Evolutionary conservation across 805 yeast genomes (phyloP), one percentile per base, ranked within the genome.

Genomic region (Candida ulmi): DNA sequence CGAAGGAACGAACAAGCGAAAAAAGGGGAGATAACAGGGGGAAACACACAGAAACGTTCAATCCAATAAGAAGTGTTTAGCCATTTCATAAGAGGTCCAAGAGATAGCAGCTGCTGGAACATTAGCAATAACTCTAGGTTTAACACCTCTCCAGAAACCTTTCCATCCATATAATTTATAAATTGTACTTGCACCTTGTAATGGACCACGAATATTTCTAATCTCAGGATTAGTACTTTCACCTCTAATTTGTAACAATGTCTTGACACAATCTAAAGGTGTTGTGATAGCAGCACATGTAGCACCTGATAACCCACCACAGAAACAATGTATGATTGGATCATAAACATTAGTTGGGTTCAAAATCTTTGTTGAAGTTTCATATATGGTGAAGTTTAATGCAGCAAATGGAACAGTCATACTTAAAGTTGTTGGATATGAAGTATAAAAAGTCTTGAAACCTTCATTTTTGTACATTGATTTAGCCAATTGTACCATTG

Each of bases 11-110:
- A 24, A 24, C 8, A 24, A n/a, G n/a, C n/a, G n/a, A n/a, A n/a
- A n/a, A n/a, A n/a, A n/a, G n/a, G n/a, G n/a, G n/a, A n/a, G n/a
- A n/a, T n/a, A n/a, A n/a, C n/a, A n/a, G n/a, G n/a, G n/a, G n/a
- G n/a, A n/a, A n/a, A n/a, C n/a, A n/a, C n/a, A n/a, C n/a, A n/a
- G n/a, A 29, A 29, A 15, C 24, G 9, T 21, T 21, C 24, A 44
- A 30, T 45, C 45, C 33, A 54, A 27, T 28, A 67, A 45, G 48
- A 64, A 60, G 44, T 65, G 68, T 42, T 91, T 91, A 33, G 96
- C 97, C 91, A 90, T 86, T 61, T 91, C 99, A 62, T 91, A 91
- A 21, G 95, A 87, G 2, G 98, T 91, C 98, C 98, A 91, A 48
- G 95, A 81, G 45, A 91, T 88, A 17, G 98, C 98, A 8, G 98